Base-by-base conservation (phyloP, 441 rosid genomes). In the Biscutella laevigata region DNA sequence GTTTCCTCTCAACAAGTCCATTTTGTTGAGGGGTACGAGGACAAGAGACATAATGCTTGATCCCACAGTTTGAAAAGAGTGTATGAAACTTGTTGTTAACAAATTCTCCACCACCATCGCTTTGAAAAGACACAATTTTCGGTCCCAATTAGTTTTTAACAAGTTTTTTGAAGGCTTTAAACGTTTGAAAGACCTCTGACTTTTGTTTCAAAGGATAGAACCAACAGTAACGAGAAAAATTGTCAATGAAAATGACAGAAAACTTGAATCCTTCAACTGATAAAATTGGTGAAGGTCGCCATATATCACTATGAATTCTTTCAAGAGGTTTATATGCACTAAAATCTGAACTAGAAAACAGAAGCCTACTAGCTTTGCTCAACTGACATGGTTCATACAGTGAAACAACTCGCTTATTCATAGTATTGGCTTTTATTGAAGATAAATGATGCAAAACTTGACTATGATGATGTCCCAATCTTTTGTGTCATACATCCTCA, bases 381-480 rank as follows among this genome's bases (percentile, higher is more conserved):
- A 27, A 6, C 2, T 28, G 52, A 28, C 24, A 28, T 0, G 24
- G 2, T 9, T 46, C 36, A 27, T 36, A 46, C 2, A 46, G 0
- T 0, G 14, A 14, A n/a, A n/a, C n/a, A n/a, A n/a, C n/a, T n/a
- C n/a, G n/a, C 4, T 9, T 4, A 3, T 2, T 0, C 1, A 4
- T 9, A 6, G 29, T 47, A 30, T 29, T 47, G 2, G 36, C 36
- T 0, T 17, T 28, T 3, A 1, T 2, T 0, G 13, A 1, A 0
- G 24, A 14, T 2, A 47, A 6, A 0, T 14, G 13, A 1, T 29
- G 36, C 0, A 47, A 6, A 17, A 47, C 16, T 9, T 29, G 14
- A 4, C 16, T 8, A 1, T 27, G 17, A 3, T 25, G 36, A n/a
- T 47, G 37, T 0, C 52, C 52, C 7, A 27, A 2, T 9, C 35